Conservation (phyloP, 2,329 filamentous ascomycete genomes). For the Colletotrichum sojae region DNA sequence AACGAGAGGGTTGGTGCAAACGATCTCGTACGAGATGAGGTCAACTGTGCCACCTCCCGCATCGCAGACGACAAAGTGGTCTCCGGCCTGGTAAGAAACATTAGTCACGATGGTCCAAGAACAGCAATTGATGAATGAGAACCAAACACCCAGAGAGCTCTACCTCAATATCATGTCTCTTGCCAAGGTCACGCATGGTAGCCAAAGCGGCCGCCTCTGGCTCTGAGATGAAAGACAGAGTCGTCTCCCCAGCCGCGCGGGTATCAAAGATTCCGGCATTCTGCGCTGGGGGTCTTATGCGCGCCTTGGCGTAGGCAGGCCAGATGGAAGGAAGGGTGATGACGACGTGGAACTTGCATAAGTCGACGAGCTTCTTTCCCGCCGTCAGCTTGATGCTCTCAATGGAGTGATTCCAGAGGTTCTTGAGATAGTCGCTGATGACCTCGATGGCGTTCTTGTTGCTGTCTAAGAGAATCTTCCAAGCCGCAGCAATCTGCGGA, state of each 20-base stretch:
- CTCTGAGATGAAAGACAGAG: conserved; percentile 55
- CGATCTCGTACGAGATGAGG: conserved; percentile 56
- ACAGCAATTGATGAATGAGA: too few relatives aligned
- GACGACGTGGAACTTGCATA: conserved; percentile 52
- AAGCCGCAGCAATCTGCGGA: conserved; percentile 41
- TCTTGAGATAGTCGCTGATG: conserved; percentile 50
- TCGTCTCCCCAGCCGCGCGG: conserved; percentile 48
- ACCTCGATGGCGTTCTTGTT: conserved; percentile 47
- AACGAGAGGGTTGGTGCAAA: conserved; percentile 42
- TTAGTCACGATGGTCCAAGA: not conserved
- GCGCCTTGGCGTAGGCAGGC: conserved; percentile 53
- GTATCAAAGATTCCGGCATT: conserved; percentile 53
- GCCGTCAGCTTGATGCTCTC: conserved; percentile 46
- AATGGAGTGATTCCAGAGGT: conserved; percentile 51
- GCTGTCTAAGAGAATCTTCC: rapidly evolving
- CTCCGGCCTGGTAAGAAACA: conserved; percentile 30
- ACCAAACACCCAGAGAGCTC: too few relatives aligned
- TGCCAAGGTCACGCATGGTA: conserved; percentile 48
- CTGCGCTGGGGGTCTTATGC: conserved; percentile 54
- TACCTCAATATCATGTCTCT: conserved; percentile 43
- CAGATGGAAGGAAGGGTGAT: conserved; percentile 63
- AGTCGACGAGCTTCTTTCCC: conserved; percentile 44
- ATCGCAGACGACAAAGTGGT: conserved; percentile 52
- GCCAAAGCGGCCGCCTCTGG: conserved; percentile 62
- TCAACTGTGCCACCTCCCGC: conserved; percentile 57